These are phyloP conservation scores for Parascedosporium putredinis DNA, from an alignment of 2,329 filamentous ascomycete genomes.

Conservation along the genomic window DNA sequence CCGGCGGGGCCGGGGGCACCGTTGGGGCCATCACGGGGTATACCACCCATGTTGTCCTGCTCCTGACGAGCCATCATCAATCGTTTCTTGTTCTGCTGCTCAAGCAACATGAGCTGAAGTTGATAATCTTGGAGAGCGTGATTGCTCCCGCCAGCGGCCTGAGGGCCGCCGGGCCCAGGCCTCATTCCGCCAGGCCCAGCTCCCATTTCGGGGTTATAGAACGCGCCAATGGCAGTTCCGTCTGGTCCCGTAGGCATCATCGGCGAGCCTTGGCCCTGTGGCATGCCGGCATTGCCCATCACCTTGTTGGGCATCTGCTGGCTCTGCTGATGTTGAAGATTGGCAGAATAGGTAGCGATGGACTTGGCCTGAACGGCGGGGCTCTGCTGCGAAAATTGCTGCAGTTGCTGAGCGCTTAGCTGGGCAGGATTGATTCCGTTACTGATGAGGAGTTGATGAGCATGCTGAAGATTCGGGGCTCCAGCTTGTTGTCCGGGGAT, in stretches of 20 bases:
- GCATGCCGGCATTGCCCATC: conserved; percentile 61
- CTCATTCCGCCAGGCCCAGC: conserved; percentile 47
- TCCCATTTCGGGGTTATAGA: conserved; percentile 54
- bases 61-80: conserved; percentile 75
- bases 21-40: conserved; percentile 40
- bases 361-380: conserved; percentile 66
- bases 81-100: conserved; percentile 81
- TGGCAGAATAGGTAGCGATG: conserved; percentile 79
- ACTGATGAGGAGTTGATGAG: conserved; percentile 51
- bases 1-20: conserved; percentile 45
- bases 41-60: conserved; percentile 51
- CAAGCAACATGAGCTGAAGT: conserved; percentile 79
- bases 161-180: conserved; percentile 34
- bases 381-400: conserved; percentile 44
- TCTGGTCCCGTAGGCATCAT: conserved; percentile 71
- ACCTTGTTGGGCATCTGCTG: conserved; percentile 71
- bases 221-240: conserved; percentile 42
- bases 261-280: conserved; percentile 68
- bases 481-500: conserved; percentile 62
- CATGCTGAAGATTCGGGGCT: conserved; percentile 35
- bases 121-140: conserved; percentile 80
- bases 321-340: conserved; percentile 73
- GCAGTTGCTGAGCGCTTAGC: conserved; percentile 68
- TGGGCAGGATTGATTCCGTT: conserved; percentile 67
- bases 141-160: conserved; percentile 48